phyloP scores from a whole-genome alignment of 2,329 filamentous ascomycete species.

The Fusarium ramigenum region DNA sequence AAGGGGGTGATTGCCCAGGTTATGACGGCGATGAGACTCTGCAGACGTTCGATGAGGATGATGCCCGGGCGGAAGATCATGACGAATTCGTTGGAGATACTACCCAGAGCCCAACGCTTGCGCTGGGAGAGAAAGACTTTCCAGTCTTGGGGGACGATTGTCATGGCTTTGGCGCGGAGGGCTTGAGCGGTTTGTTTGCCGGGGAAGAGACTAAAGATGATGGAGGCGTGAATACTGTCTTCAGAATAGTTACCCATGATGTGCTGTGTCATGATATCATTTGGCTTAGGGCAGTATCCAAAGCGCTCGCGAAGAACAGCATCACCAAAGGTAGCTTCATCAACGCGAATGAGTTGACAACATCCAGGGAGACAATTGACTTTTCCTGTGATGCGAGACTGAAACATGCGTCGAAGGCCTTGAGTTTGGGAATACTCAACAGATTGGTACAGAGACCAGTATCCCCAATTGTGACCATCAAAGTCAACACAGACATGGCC shows the following conservation, averaged over 20 bases:
- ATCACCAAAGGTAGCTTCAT: constrained; percentile 59
- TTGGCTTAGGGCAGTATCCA: constrained; percentile 59
- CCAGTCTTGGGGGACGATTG: constrained; percentile 56
- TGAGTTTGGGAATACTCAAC: constrained; percentile 60
- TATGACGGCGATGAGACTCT: constrained; percentile 56
- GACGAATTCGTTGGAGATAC: constrained; percentile 59
- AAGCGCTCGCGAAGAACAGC: constrained; percentile 57
- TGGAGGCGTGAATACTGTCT: constrained; percentile 59
- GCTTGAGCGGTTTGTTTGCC: constrained; percentile 57
- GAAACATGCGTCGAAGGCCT: constrained; percentile 58
- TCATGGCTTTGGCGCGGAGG: constrained; percentile 57
- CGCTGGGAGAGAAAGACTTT: constrained; percentile 60
- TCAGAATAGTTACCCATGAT: constrained; percentile 61
- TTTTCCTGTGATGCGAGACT: constrained; percentile 59
- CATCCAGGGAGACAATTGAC: constrained; percentile 60
- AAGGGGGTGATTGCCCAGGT: constrained; percentile 59
- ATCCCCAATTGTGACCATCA: constrained; percentile 51
- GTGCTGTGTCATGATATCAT: constrained; percentile 58
- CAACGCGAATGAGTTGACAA: constrained; percentile 60
- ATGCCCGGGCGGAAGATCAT: constrained; percentile 57
- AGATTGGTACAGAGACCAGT: constrained; percentile 58
- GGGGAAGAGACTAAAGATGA: constrained; percentile 58
- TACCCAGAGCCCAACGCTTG: constrained; percentile 59
- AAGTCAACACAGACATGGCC: constrained; percentile 60
- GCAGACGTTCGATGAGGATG: constrained; percentile 54